Conservation (phyloP, 106 monocot genomes). For the Ottelia alismoides region DNA sequence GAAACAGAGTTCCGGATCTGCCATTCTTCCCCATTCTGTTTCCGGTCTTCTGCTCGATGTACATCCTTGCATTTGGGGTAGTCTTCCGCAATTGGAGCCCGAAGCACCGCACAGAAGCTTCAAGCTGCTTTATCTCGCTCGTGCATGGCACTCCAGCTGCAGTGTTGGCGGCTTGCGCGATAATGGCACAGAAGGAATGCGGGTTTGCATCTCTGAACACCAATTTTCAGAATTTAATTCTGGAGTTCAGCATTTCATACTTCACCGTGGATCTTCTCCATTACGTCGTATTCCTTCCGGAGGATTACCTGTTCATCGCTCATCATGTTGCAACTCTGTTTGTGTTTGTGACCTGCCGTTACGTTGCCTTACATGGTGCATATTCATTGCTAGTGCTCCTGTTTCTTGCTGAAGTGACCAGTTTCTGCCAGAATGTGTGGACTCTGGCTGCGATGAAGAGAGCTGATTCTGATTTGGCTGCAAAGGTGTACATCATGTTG, state of each 20-base stretch:
- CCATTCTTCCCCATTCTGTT: conserved; percentile 39
- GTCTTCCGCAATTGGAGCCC: conserved; percentile 62
- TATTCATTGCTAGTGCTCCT: conserved; percentile 54
- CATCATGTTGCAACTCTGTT: conserved; percentile 89
- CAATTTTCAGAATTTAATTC: conserved; percentile 31
- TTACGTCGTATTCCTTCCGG: conserved; percentile 47
- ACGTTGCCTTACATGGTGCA: conserved; percentile 51
- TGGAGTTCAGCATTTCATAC: conserved; percentile 81
- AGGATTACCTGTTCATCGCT: conserved; percentile 66
- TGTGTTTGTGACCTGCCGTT: conserved; percentile 74
- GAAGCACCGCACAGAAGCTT: conserved; percentile 46
- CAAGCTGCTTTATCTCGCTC: conserved; percentile 71
- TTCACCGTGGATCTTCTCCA: conserved; percentile 74
- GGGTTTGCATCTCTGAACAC: conserved; percentile 42
- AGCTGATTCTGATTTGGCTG: conserved; percentile 25
- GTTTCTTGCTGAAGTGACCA: conserved; percentile 66
- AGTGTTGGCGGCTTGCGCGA: conserved; percentile 20
- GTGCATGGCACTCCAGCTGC: conserved; percentile 62
- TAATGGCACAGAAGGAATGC: no score
- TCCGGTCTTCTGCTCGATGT: conserved; percentile 33
- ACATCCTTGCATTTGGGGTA: conserved; percentile 31
- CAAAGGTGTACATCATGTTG: conserved; percentile 27
- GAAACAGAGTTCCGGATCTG: no score
- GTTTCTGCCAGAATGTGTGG: conserved; percentile 76
- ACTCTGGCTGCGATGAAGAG: conserved; percentile 51